Conservation (phyloP, 1,284 basidiomycete species). For the Cronartium quercuum region DNA sequence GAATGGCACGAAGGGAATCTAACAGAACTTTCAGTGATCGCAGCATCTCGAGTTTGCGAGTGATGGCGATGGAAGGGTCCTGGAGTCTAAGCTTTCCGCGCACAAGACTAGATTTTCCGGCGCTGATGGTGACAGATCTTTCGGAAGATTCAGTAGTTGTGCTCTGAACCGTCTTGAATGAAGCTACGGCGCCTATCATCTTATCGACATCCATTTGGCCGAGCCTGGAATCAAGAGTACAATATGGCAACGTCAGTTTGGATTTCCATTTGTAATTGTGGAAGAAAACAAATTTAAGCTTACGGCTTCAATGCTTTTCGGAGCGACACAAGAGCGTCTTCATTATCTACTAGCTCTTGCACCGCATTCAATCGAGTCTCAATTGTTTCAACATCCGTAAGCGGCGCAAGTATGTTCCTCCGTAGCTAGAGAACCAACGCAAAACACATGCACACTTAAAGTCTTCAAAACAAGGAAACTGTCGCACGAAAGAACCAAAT, state of each 20-base stretch:
- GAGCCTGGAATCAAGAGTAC: background rate
- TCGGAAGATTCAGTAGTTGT: constrained; percentile 3
- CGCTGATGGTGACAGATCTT: background rate
- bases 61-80: constrained; percentile 25
- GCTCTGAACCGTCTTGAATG: background rate
- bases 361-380: constrained; percentile 34
- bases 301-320: constrained; percentile 34
- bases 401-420: constrained; percentile 35
- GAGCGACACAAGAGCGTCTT: constrained; percentile 24
- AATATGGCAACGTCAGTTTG: background rate
- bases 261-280: background rate
- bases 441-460: background rate
- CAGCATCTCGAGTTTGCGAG: constrained; percentile 34
- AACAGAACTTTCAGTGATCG: constrained; percentile 16
- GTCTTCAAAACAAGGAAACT: background rate
- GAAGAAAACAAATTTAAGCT: background rate
- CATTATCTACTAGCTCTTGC: constrained; percentile 28
- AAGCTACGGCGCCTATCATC: constrained; percentile 17
- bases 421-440: constrained; percentile 4
- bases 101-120: background rate
- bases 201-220: constrained; percentile 36
- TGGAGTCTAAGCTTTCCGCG: background rate
- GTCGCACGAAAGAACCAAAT: background rate
- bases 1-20: constrained; percentile 16
- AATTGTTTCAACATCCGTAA: constrained; percentile 29